Base-by-base conservation (phyloP, 1,139 yeast genomes). In the Sugiyamaella neomexicana region DNA sequence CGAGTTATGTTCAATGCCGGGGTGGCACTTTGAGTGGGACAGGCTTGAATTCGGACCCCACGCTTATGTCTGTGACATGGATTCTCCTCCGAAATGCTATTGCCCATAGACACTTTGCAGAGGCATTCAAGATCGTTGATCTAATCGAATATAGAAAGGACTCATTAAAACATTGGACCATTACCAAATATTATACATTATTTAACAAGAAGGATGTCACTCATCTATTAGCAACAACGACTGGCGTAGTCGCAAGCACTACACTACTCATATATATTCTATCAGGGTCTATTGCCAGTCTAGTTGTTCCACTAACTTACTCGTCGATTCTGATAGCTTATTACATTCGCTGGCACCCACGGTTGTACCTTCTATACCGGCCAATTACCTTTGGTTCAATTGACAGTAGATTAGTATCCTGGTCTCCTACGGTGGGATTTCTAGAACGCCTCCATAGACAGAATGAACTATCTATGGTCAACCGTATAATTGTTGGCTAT, bases 401-500 rank as follows among this genome's bases (percentile, higher is more conserved):
- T 16, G 12, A 20, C 37, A 42, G 58, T 20, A 13, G 23, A 29
- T 13, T 51, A 50, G 31, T 53, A 40, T 44, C 43, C 25, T 57
- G 58, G 60, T 37, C 53, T 1, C 50, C 54, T 31, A 20, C 46
- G 9, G 47, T 53, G 7, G 38, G 55, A 1, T 17, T 42, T 5
- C 7, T 39, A 15, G 51, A 59, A 27, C 50, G 57, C 15, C 16
- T 53, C 2, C 36, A 44, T 5, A 54, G 61, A 2, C 17, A 50
- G 7, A 38, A 50, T 12, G 59, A 60, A 47, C 52, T 63, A 25
- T 20, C 32, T 3, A 51, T 63, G 55, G 54, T 60, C 31, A 52
- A 56, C 23, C 47, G 64, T 9, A 58, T 63, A 10, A 56, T 59
- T 2, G 54, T 50, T 4, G 64, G 56, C 10, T 60, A 53, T 27